Base-by-base conservation (phyloP, 2,329 filamentous ascomycete genomes). In the Cytospora paraplurivora region DNA sequence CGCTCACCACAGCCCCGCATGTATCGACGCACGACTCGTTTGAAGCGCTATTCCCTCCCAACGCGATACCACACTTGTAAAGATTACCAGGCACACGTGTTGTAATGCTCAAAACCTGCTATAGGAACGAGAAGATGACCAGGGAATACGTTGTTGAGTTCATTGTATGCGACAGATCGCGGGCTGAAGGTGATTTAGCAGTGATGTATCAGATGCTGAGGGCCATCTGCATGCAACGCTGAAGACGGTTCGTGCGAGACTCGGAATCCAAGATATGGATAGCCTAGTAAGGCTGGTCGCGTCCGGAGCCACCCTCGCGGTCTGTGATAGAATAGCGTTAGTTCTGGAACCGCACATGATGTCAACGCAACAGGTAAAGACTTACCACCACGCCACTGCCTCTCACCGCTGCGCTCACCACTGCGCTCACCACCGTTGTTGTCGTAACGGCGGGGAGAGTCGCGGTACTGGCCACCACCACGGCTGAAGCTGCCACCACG, bases 401-500 rank as follows among this genome's bases (percentile, higher is more conserved):
- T 47, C 44, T 47, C 44, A 47, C 44, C 41, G 27, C 27, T 27
- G 27, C 27, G 27, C 56, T 59, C 56, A 15, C 58, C 50, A 50
- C 51, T 61, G 38, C 58, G 50, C 17, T 61, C 54, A 41, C 58
- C 59, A 32, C 59, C 59, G 8, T 44, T 51, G 56, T 59, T 51
- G 47, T 53, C 33, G 51, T 55, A 49, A 51, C 54, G 51, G 21
- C 59, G 51, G 33, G 51, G 51, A 13, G 51, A 55, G 52, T 61
- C 59, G 3, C 59, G 59, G 21, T 53, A 52, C 59, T 53, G 54
- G 33, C 59, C 59, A 33, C 59, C 59, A 6, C 59, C 59, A 55
- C 59, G 59, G n/a, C 59, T 47, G 44, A 47, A 47, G 44, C 44
- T 53, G 41, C 59, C 59, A 32, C 59, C 59, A n/a, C 59, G 59